A percentile compares a stretch with the other conserved stretches of the same genome.
Evolutionary conservation across 164 flowering plant species (phyloP).

Genomic region (Malania oleifera): DNA sequence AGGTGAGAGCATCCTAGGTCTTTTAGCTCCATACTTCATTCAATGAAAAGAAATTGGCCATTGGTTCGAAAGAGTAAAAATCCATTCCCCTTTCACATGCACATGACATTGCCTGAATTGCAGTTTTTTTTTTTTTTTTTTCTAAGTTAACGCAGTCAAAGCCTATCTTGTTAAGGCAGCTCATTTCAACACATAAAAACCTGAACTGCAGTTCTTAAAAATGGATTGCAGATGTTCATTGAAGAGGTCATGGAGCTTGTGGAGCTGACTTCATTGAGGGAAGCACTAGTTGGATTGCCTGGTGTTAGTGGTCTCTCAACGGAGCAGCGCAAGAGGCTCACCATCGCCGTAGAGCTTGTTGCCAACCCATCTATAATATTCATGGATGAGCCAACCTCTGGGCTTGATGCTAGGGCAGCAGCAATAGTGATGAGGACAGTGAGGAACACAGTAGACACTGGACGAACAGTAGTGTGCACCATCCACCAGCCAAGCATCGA

Average conservation of each 20-base stretch:
- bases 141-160: too few relatives aligned
- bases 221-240: slow-evolving; percentile 42
- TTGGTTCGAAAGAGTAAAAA: too few relatives aligned
- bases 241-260: slow-evolving; percentile 68
- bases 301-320: slow-evolving; percentile 54
- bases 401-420: slow-evolving; percentile 60
- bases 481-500: slow-evolving; percentile 69
- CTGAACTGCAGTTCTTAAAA: too few relatives aligned
- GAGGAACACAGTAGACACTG: slow-evolving; percentile 53
- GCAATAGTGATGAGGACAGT: slow-evolving; percentile 59
- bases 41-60: too few relatives aligned
- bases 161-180: too few relatives aligned
- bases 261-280: slow-evolving; percentile 45
- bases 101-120: background rate
- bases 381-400: slow-evolving; percentile 70
- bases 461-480: slow-evolving; percentile 55
- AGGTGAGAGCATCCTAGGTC: slow-evolving; percentile 23
- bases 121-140: too few relatives aligned
- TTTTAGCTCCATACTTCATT: background rate
- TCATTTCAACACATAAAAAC: too few relatives aligned
- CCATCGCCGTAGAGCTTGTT: slow-evolving; percentile 66
- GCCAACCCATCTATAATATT: slow-evolving; percentile 68
- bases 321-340: slow-evolving; percentile 62
- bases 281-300: slow-evolving; percentile 57
- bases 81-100: too few relatives aligned